Percentiles rank a stretch among this genome's conserved stretches.
phyloP scores from a whole-genome alignment of 495 filamentous ascomycete genomes.

The Hypoxylon cercidicola region DNA sequence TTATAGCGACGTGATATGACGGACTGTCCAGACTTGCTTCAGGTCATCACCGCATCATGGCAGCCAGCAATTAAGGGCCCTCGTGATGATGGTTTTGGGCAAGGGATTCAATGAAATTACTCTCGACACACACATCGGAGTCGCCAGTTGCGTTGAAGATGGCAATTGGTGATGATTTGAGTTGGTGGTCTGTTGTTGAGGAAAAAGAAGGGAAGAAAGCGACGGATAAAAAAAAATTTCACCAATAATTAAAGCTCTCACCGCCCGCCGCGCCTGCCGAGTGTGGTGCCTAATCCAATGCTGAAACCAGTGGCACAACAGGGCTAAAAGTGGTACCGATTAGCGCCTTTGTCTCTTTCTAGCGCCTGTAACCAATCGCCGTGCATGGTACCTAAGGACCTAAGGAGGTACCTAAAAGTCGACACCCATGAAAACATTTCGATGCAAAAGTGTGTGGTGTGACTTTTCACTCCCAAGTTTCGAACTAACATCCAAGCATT shows the following conservation, averaged over 20 bases:
- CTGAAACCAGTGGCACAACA: slow-evolving; percentile 23
- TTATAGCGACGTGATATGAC: slow-evolving; percentile 3
- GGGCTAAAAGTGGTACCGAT: slow-evolving; percentile 16
- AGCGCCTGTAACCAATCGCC: slow-evolving; percentile 20
- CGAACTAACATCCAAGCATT: slow-evolving; percentile 1
- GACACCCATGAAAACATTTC: slow-evolving; percentile 36
- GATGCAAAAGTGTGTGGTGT: slow-evolving; percentile 32
- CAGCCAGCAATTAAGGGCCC: slow-evolving; percentile 78
- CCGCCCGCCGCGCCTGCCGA: slow-evolving; percentile 27
- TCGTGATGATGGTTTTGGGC: slow-evolving; percentile 99
- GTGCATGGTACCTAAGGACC: slow-evolving; percentile 1
- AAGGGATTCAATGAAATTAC: slow-evolving; percentile 69
- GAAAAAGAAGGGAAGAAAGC: slow-evolving; percentile 41
- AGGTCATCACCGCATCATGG: slow-evolving; percentile 99
- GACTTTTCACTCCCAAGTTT: slow-evolving; percentile 34
- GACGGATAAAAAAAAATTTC: slow-evolving; percentile 18
- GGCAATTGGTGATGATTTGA: slow-evolving; percentile 90
- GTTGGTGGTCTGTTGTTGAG: slow-evolving; percentile 80
- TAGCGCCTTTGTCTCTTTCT: slow-evolving; percentile 18
- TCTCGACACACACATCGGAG: slow-evolving; percentile 92
- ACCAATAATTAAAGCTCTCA: slow-evolving; percentile 32
- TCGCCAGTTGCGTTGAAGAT: slow-evolving; percentile 77
- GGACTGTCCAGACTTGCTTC: slow-evolving; percentile 64
- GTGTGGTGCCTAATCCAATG: slow-evolving; percentile 1
- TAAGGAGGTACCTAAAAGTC: slow-evolving; percentile 14